phyloP scores from a whole-genome alignment of 106 monocot genomes.

The Amphibolis antarctica region DNA sequence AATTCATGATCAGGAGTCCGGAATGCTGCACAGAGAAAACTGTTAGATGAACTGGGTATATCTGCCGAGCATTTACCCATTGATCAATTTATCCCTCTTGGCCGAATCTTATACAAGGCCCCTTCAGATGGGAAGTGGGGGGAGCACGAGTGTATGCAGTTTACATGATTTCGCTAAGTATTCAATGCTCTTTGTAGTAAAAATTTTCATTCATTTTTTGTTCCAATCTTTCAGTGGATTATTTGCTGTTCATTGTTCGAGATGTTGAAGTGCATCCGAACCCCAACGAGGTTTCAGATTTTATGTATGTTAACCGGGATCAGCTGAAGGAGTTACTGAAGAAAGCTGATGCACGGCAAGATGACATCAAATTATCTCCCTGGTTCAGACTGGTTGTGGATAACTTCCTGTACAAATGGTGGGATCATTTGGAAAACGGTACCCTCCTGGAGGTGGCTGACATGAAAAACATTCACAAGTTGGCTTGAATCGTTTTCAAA shows the following conservation, averaged over 20 bases:
- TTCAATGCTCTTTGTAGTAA: neutral
- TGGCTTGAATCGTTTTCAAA: neutral
- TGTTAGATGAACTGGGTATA: constrained; percentile 85
- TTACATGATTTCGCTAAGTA: neutral
- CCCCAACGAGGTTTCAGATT: constrained; percentile 77
- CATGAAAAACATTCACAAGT: constrained; percentile 61
- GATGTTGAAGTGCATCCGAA: constrained; percentile 69
- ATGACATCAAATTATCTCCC: constrained; percentile 58
- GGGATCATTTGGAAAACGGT: constrained; percentile 69
- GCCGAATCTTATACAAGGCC: constrained; percentile 90
- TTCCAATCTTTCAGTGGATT: constrained; percentile 56
- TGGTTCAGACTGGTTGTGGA: constrained; percentile 83
- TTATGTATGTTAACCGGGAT: constrained; percentile 64
- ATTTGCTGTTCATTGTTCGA: constrained; percentile 70
- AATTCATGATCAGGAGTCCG: constrained; percentile 45
- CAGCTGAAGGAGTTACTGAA: constrained; percentile 60
- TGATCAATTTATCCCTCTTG: constrained; percentile 73
- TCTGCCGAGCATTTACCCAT: constrained; percentile 60
- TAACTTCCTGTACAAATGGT: constrained; percentile 76
- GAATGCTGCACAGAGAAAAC: constrained; percentile 89
- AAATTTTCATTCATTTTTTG: neutral
- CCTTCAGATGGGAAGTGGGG: constrained; percentile 99
- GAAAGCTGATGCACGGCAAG: constrained; percentile 64
- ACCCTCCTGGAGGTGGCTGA: constrained; percentile 49
- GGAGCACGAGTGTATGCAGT: constrained; percentile 74